These are phyloP conservation scores for Neofusicoccum ribis DNA, from an alignment of 2,329 filamentous ascomycete genomes.

Conservation along the genomic window DNA sequence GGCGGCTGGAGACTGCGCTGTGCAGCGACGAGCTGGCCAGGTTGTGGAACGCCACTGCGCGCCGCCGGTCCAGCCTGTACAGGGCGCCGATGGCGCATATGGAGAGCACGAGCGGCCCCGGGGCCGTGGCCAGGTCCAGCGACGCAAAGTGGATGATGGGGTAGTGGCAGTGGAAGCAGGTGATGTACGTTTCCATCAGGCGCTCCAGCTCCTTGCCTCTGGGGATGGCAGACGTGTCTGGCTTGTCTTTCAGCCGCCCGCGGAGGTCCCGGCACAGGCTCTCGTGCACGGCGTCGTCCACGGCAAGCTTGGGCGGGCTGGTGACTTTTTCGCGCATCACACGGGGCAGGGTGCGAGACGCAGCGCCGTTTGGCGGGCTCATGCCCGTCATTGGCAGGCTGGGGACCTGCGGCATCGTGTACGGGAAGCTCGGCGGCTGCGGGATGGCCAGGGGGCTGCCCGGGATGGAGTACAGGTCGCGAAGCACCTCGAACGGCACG, in stretches of 20 bases:
- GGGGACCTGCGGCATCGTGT: neutral
- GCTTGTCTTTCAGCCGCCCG: neutral
- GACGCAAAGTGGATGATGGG: conserved; percentile 38
- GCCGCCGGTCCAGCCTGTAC: conserved; percentile 34
- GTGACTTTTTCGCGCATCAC: neutral
- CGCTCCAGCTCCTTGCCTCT: conserved; percentile 28
- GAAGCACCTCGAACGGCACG: neutral
- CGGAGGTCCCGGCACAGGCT: neutral
- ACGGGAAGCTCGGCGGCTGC: neutral
- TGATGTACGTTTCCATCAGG: conserved; percentile 32
- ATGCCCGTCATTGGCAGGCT: neutral
- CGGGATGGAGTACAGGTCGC: neutral
- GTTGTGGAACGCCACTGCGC: conserved; percentile 28
- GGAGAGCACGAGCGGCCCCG: conserved; percentile 33
- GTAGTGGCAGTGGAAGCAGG: conserved; percentile 35
- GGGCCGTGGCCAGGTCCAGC: conserved; percentile 27
- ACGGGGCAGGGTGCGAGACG: neutral
- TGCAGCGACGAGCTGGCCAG: conserved; percentile 24
- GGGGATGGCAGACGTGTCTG: conserved; percentile 20
- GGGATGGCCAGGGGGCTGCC: neutral
- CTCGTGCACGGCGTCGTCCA: neutral
- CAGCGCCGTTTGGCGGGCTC: neutral
- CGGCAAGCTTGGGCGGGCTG: neutral
- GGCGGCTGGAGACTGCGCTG: conserved; percentile 16
- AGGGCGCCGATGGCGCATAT: conserved; percentile 40